These are phyloP conservation scores for Penicillium fimorum DNA, from an alignment of 495 filamentous ascomycete genomes.

Conservation along the genomic window DNA sequence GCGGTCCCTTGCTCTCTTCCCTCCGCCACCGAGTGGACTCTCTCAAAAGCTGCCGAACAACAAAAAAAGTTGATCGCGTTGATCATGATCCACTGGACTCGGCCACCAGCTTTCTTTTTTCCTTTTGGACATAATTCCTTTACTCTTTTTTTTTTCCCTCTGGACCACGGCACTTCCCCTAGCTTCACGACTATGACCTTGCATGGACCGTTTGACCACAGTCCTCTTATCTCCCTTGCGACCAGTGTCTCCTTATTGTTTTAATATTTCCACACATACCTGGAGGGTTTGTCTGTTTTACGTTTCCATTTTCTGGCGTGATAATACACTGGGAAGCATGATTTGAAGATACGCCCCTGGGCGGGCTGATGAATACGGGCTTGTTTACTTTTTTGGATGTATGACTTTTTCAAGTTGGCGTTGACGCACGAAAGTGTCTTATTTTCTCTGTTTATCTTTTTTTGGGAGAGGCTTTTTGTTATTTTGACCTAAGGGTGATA, in stretches of 20 bases:
- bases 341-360: slow-evolving; percentile 17
- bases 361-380: slow-evolving; percentile 14
- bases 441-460: slow-evolving; percentile 9
- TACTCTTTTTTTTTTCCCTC: background rate
- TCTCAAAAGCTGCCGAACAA: slow-evolving; percentile 14
- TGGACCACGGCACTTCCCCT: slow-evolving; percentile 2
- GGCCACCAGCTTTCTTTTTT: slow-evolving; percentile 17
- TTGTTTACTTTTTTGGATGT: slow-evolving; percentile 14
- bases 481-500: slow-evolving; percentile 23
- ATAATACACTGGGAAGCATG: slow-evolving; percentile 21
- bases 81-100: slow-evolving; percentile 11
- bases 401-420: slow-evolving; percentile 8
- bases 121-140: slow-evolving; percentile 19
- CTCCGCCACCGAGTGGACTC: background rate
- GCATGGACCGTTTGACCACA: slow-evolving; percentile 17
- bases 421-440: slow-evolving; percentile 3
- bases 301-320: slow-evolving; percentile 17
- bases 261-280: slow-evolving; percentile 29
- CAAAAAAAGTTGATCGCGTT: slow-evolving; percentile 17
- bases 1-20: slow-evolving; percentile 1
- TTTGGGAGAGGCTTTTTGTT: slow-evolving; percentile 12
- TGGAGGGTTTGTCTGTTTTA: slow-evolving; percentile 16
- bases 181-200: slow-evolving; percentile 11
- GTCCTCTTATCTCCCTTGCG: background rate
- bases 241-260: slow-evolving; percentile 17